Evolutionary conservation across 2,329 filamentous ascomycete genomes (phyloP), one percentile per base, ranked within the genome.

Genomic region (Curvularia hawaiiensis): DNA sequence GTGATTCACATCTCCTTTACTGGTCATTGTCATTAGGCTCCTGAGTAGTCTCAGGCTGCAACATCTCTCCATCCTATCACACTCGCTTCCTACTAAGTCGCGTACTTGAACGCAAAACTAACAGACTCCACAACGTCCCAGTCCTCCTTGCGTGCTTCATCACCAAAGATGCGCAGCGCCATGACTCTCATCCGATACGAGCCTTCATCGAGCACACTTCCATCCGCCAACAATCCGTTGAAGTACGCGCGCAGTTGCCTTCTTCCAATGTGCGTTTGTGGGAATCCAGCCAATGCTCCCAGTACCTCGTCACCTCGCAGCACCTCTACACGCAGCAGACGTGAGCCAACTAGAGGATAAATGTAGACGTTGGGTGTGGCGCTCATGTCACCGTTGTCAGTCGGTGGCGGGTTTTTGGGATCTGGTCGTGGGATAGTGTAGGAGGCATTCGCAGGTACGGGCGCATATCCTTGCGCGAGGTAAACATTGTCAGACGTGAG

Each of bases 221-320:
- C 63, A 47, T 65, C 54, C 5, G 59, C 60, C 20, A 68, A 22
- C 35, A 60, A 33, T 4, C 66, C 65, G n/a, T 67, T 60, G 31
- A 60, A 65, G 18, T 41, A 52, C 9, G 52, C 56, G 9, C 47
- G 44, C 18, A 40, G 10, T 5, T 50, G 54, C 0, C 20, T 24
- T 3, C 64, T 52, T 2, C 55, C 20, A 10, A 62, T 12, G 31
- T 64, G 54, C n/a, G 43, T 54, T 31, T 35, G 54, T 4, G 58
- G 58, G 11, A 50, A 63, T 1, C 57, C 57, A 10, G 60, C 57
- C 30, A 62, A 50, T 9, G 26, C 28, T 4, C 60, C 60, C 10
- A 60, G 3, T 20, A 41, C 47, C 35, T 30, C 43, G 12, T 55
- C 38, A 2, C 28, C 57, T n/a, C 50, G 49, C n/a, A 62, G 14